Evolutionary conservation across 306 rosid species (phyloP), one percentile per base, ranked within the genome.

Genomic region (Vicia villosa): DNA sequence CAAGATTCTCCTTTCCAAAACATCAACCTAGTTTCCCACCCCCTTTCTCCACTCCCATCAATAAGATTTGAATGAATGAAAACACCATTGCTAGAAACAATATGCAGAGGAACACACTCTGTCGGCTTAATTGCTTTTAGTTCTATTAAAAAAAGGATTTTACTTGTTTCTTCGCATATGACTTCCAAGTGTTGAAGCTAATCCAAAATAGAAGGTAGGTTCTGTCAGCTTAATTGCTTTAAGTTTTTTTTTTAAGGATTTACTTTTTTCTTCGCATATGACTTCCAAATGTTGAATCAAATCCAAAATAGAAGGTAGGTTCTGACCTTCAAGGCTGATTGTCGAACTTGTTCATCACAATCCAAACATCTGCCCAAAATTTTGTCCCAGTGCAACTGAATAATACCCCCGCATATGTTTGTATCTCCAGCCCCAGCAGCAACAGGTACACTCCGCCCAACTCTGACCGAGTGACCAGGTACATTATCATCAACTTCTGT

Each of bases 381-480:
- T 66, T 69, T 70, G 64, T 94, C 91, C 99, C 99, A 94, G 74
- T 88, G 91, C 77, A 94, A 74, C 80, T 94, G 99, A 84, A 94
- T 77, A 74, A 94, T 91, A 73, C 99, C 99, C 63, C 99, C 99
- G 16, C 99, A 94, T 26, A 94, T 91, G 86, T 94, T 94, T 58
- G 99, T 94, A 84, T 94, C 99, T 63, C 99, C 99, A 2, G 99
- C 99, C 63, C 99, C 99, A 0, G 97, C 97, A 85, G 99, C 99
- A 81, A 91, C 99, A 46, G 99, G 96, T 51, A 94, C 99, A 71
- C 73, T 82, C 58, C 86, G 80, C 69, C 84, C 88, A 45, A 85
- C 89, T 80, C 87, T 92, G 28, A 73, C 85, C 45, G 92, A 50
- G 75, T 51, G 69, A 41, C 80, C 63, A 57, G 80, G 79, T 61